Evolutionary conservation across 2,329 filamentous ascomycete genomes (phyloP).

Genomic region (Xylaria sp.): DNA sequence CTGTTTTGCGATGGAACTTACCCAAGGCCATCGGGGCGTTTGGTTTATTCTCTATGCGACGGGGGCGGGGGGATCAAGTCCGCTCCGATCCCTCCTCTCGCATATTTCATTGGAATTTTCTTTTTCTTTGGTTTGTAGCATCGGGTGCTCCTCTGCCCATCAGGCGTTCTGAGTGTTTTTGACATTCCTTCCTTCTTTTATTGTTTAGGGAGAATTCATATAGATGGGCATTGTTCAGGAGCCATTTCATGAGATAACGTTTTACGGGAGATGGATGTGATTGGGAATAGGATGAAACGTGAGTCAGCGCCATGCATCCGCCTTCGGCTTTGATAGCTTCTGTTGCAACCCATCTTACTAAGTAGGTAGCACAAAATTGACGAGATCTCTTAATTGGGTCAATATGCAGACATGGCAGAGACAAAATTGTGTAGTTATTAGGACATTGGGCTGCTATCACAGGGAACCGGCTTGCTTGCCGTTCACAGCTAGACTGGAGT

Average conservation of each 20-base stretch:
- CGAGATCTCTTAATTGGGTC: neutral
- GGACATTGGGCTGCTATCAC: slow-evolving; percentile 19
- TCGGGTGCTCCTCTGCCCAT: slow-evolving; percentile 17
- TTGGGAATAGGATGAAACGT: neutral
- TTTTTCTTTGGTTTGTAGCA: neutral
- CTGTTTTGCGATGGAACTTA: neutral
- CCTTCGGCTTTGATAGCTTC: neutral
- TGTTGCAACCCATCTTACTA: neutral
- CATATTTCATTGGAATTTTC: neutral
- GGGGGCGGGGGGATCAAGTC: neutral
- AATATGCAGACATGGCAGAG: neutral
- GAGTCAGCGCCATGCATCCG: neutral
- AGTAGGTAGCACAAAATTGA: slow-evolving; percentile 8
- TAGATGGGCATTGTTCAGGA: slow-evolving; percentile 23
- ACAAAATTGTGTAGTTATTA: slow-evolving; percentile 19
- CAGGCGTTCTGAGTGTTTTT: slow-evolving; percentile 13
- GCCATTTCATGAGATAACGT: slow-evolving; percentile 29
- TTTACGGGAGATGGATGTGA: slow-evolving; percentile 28
- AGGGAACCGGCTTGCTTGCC: slow-evolving; percentile 23
- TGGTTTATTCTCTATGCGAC: neutral
- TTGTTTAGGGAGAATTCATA: slow-evolving; percentile 15
- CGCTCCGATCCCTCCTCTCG: neutral
- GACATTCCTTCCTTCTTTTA: neutral
- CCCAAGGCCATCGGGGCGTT: neutral
- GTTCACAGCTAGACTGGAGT: slow-evolving; percentile 38